phyloP scores from a whole-genome alignment of 805 yeast species.

The Deakozyma indianensis region DNA sequence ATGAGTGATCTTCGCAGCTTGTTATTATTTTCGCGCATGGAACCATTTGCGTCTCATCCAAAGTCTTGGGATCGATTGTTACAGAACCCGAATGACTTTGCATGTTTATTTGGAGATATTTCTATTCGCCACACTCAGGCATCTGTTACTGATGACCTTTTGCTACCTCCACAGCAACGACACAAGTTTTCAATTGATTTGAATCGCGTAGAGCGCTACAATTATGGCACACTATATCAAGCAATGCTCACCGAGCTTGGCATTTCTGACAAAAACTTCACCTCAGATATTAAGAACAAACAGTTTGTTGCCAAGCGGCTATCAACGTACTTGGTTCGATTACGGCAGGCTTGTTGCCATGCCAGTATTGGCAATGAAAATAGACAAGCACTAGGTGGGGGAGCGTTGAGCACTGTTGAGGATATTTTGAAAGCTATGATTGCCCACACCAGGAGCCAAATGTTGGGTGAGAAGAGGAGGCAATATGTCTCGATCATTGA shows the following conservation, averaged over 20 bases:
- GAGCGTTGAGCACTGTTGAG: conserved; percentile 36
- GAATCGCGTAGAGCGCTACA: conserved; percentile 71
- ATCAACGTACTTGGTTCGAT: conserved; percentile 52
- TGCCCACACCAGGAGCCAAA: conserved; percentile 36
- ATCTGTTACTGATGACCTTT: conserved; percentile 64
- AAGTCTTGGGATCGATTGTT: conserved; percentile 28
- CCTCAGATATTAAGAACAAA: conserved; percentile 2
- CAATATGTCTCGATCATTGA: conserved; percentile 34
- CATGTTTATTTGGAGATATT: conserved; percentile 35
- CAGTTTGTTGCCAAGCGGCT: not conserved
- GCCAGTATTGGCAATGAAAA: conserved; percentile 27
- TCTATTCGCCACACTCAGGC: conserved; percentile 73
- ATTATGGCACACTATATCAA: conserved; percentile 49
- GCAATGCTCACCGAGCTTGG: conserved; percentile 30
- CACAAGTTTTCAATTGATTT: conserved; percentile 59
- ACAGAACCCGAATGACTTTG: conserved; percentile 28
- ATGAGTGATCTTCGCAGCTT: conserved; percentile 58
- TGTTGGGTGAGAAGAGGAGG: conserved; percentile 34
- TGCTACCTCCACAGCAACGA: conserved; percentile 66
- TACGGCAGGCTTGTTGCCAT: conserved; percentile 77
- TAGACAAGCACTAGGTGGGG: conserved; percentile 17
- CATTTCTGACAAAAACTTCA: conserved; percentile 13
- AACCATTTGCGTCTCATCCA: conserved; percentile 44
- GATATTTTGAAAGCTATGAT: conserved; percentile 57
- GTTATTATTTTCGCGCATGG: conserved; percentile 46